These are phyloP conservation scores for Withania somnifera DNA, from an alignment of 305 asterid species.

Conservation along the genomic window DNA sequence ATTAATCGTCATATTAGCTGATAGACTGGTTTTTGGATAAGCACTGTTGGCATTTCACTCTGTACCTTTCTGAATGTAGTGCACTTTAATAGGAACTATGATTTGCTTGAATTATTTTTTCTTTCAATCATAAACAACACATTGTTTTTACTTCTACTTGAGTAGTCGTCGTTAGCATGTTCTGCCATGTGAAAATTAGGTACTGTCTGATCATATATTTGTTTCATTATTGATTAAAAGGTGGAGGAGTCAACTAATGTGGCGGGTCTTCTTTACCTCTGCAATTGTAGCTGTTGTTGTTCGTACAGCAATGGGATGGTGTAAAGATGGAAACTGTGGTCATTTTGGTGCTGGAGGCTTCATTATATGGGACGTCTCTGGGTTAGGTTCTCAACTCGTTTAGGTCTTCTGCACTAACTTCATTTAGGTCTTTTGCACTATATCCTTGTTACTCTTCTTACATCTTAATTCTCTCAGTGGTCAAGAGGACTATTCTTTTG, in stretches of 20 bases:
- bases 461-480: slow-evolving; percentile 60
- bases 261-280: slow-evolving; percentile 98
- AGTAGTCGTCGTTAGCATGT: not conserved
- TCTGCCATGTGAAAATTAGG: not conserved
- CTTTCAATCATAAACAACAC: not conserved
- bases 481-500: slow-evolving; percentile 96
- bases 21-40: not conserved
- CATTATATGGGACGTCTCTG: slow-evolving; percentile 94
- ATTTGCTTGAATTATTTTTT: not conserved
- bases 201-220: slow-evolving; percentile 9
- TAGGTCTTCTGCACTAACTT: slow-evolving; percentile 11
- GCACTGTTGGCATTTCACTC: not conserved
- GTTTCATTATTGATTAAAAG: slow-evolving; percentile 28
- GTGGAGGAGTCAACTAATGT: slow-evolving; percentile 99
- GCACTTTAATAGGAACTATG: not conserved
- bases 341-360: slow-evolving; percentile 99
- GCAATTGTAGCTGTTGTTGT: slow-evolving; percentile 97
- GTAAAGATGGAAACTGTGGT: slow-evolving; percentile 94
- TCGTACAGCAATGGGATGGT: slow-evolving; percentile 98
- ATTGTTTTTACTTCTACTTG: not conserved
- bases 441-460: slow-evolving; percentile 12
- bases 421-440: not conserved
- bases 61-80: not conserved
- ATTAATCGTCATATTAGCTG: not conserved
- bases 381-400: slow-evolving; percentile 40